Evolutionary conservation across 2,329 filamentous ascomycete species (phyloP).

Genomic region (Penicillium palitans): DNA sequence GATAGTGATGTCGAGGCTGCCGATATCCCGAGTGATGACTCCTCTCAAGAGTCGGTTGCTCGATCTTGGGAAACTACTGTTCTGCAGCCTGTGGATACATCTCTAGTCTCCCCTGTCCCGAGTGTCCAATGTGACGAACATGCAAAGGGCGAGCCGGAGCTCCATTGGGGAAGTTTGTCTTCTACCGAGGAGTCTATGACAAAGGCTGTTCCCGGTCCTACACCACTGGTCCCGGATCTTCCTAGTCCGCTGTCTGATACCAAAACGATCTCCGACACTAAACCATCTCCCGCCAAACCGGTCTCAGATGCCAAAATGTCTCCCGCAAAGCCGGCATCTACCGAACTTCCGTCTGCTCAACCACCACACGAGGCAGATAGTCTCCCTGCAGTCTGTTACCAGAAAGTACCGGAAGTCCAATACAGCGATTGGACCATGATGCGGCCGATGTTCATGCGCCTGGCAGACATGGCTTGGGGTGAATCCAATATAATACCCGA

Average conservation of each 20-base stretch:
- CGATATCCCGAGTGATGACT: slow-evolving; percentile 1
- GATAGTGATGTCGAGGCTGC: slow-evolving; percentile 32
- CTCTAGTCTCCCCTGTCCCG: not conserved
- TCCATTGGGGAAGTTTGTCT: not conserved
- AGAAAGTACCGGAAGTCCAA: not conserved
- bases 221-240: not conserved
- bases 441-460: slow-evolving; percentile 9
- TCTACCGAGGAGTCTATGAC: not conserved
- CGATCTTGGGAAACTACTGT: not conserved
- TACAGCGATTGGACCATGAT: slow-evolving; percentile 11
- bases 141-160: not conserved
- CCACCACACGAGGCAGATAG: not conserved
- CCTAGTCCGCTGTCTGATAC: not conserved
- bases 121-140: not conserved
- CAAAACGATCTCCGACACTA: not conserved
- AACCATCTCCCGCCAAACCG: not conserved
- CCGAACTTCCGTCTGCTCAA: not conserved
- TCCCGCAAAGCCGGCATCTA: not conserved
- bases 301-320: not conserved
- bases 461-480: slow-evolving; percentile 13
- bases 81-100: not conserved
- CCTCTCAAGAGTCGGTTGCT: not conserved
- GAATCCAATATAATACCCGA: slow-evolving; percentile 11
- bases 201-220: not conserved
- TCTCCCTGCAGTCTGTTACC: slow-evolving; percentile 3